Percentiles rank a stretch among this genome's conserved stretches.
Conservation (phyloP, 805 yeast genomes). For the Candida piceae region DNA sequence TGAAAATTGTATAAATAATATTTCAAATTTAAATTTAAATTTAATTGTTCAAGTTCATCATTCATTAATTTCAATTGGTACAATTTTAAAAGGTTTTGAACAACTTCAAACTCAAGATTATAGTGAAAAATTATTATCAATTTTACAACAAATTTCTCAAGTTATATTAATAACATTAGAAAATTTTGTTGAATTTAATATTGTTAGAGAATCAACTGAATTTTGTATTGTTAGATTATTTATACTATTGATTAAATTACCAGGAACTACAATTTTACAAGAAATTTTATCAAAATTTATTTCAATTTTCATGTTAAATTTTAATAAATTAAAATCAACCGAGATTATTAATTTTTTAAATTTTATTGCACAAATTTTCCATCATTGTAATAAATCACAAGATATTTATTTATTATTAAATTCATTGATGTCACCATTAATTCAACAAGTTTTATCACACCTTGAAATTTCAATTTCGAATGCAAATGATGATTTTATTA, state of each 20-base stretch:
- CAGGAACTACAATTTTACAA: constrained; percentile 34
- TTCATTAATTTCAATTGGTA: constrained; percentile 81
- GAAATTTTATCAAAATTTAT: constrained; percentile 63
- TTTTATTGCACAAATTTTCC: constrained; percentile 84
- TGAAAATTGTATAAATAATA: constrained; percentile 52
- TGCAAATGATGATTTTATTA: constrained; percentile 29
- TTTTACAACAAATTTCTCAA: constrained; percentile 47
- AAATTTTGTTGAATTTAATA: constrained; percentile 57
- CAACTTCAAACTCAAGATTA: constrained; percentile 23
- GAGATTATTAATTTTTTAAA: constrained; percentile 80
- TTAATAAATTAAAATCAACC: constrained; percentile 49
- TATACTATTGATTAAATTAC: constrained; percentile 53
- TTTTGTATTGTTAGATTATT: constrained; percentile 84
- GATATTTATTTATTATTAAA: constrained; percentile 69
- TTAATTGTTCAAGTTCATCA: constrained; percentile 77
- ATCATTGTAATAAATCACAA: constrained; percentile 62
- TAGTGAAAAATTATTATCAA: constrained; percentile 27
- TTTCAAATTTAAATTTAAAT: constrained; percentile 34
- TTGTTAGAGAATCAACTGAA: constrained; percentile 78
- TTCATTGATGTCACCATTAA: constrained; percentile 69
- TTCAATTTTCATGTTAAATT: constrained; percentile 53
- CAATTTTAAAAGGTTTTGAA: constrained; percentile 82
- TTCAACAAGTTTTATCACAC: constrained; percentile 51
- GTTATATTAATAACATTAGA: constrained; percentile 82
- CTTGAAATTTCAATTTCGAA: constrained; percentile 20